Conservation (phyloP, 2,329 filamentous ascomycete genomes). For the Aspergillus ibericus region DNA sequence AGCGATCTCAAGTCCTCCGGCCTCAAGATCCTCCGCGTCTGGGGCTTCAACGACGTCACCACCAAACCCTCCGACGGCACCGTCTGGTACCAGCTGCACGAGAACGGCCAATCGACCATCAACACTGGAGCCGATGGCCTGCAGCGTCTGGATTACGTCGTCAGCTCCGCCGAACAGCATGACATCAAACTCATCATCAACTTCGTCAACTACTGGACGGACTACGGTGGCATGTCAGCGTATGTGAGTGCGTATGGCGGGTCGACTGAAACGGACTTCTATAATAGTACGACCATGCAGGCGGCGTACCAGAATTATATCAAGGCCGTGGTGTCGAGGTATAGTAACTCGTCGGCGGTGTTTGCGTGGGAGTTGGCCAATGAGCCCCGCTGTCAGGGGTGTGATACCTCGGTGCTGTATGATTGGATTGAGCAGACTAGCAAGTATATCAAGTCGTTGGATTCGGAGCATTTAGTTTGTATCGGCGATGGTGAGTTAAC, state of each 20-base stretch:
- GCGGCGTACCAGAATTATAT: slow-evolving; percentile 64
- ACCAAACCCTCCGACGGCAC: slow-evolving; percentile 41
- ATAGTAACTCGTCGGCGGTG: slow-evolving; percentile 59
- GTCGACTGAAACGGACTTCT: slow-evolving; percentile 53
- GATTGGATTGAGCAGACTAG: slow-evolving; percentile 61
- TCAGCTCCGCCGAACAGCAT: slow-evolving; percentile 58
- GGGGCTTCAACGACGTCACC: slow-evolving; percentile 56
- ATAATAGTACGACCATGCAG: slow-evolving; percentile 55
- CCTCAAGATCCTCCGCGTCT: slow-evolving; percentile 53
- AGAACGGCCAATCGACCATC: slow-evolving; percentile 50
- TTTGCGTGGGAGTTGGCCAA: slow-evolving; percentile 70
- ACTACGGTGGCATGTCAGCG: slow-evolving; percentile 65
- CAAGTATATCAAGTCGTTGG: slow-evolving; percentile 64
- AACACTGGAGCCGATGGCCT: slow-evolving; percentile 65
- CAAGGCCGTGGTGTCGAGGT: slow-evolving; percentile 58
- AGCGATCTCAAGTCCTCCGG: slow-evolving; percentile 37
- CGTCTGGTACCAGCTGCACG: slow-evolving; percentile 48
- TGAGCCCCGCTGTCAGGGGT: slow-evolving; percentile 64
- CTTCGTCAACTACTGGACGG: slow-evolving; percentile 66
- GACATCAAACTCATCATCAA: slow-evolving; percentile 62
- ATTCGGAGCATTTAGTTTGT: slow-evolving; percentile 61
- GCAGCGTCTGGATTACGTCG: slow-evolving; percentile 64
- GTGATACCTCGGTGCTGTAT: slow-evolving; percentile 57
- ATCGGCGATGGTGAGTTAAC: slow-evolving; percentile 52
- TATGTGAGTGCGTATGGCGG: slow-evolving; percentile 59